phyloP scores from a whole-genome alignment of 148 eudicot species.

The Heliamphora exappendiculata region DNA sequence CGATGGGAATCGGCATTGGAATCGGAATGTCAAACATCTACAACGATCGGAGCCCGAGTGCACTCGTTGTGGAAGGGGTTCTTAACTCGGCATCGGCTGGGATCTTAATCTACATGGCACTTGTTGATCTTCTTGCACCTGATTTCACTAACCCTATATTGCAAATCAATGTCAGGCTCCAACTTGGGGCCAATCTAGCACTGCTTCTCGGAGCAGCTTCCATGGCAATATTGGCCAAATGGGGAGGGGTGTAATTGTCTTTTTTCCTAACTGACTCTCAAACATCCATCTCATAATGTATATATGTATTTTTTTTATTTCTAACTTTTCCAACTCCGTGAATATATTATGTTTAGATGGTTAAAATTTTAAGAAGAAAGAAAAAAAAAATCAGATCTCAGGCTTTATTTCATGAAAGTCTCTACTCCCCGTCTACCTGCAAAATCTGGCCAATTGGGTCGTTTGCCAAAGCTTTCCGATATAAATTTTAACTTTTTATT shows the following conservation, averaged over 20 bases:
- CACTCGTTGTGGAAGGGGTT: slow-evolving; percentile 16
- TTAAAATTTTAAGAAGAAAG: no score
- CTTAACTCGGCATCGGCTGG: slow-evolving; percentile 16
- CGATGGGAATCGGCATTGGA: slow-evolving; percentile 13
- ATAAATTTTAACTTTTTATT: no score
- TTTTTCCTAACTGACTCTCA: no score
- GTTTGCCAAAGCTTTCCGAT: no score
- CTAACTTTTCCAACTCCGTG: no score
- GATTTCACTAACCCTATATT: slow-evolving; percentile 16
- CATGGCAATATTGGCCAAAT: slow-evolving; percentile 17
- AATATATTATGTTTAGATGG: no score
- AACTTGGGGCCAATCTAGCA: slow-evolving; percentile 7
- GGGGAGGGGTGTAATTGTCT: slow-evolving; percentile 11
- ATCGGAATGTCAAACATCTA: slow-evolving; percentile 14
- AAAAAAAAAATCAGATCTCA: no score
- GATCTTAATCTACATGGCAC: slow-evolving; percentile 20
- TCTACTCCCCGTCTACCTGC: no score
- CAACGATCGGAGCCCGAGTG: slow-evolving; percentile 9
- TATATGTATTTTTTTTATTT: no score
- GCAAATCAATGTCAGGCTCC: slow-evolving; percentile 18
- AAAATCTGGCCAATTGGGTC: no score
- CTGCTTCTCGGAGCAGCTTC: slow-evolving; percentile 18
- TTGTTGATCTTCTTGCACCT: slow-evolving; percentile 20
- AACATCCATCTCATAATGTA: no score
- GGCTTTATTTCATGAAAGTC: no score